Evolutionary conservation across 345 rosid species (phyloP).

Genomic region (Citrus hindsii): DNA sequence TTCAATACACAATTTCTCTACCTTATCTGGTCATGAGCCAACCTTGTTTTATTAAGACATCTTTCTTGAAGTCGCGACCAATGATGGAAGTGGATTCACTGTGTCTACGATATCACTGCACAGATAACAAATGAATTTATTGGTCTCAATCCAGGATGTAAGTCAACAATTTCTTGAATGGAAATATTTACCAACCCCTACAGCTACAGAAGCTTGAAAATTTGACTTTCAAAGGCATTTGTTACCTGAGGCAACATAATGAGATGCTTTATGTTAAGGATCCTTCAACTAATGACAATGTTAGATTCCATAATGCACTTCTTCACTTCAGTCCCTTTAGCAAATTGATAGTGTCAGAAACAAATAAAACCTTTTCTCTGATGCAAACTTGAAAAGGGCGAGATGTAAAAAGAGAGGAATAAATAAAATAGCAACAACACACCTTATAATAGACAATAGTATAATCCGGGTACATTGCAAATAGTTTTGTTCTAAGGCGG

Average conservation of each 20-base stretch:
- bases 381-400: neutral
- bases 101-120: constrained; percentile 87
- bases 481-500: constrained; percentile 90
- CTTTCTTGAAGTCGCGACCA: constrained; percentile 80
- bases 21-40: constrained; percentile 73
- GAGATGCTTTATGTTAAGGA: neutral
- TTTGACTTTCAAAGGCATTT: neutral
- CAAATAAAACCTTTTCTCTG: neutral
- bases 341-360: neutral
- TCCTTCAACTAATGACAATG: neutral
- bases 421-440: constrained; percentile 13
- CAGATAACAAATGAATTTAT: constrained; percentile 11
- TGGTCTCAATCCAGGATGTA: neutral
- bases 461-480: constrained; percentile 98
- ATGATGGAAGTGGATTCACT: constrained; percentile 86
- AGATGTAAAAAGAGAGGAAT: neutral
- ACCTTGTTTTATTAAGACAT: constrained; percentile 68
- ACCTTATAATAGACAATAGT: constrained; percentile 97
- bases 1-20: constrained; percentile 1
- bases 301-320: neutral
- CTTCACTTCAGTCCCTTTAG: neutral
- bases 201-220: neutral
- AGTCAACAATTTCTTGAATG: neutral
- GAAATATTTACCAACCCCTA: neutral
- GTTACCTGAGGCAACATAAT: neutral